phyloP scores from a whole-genome alignment of 768 basidiomycete genomes.

The Peribolospora baueri region DNA sequence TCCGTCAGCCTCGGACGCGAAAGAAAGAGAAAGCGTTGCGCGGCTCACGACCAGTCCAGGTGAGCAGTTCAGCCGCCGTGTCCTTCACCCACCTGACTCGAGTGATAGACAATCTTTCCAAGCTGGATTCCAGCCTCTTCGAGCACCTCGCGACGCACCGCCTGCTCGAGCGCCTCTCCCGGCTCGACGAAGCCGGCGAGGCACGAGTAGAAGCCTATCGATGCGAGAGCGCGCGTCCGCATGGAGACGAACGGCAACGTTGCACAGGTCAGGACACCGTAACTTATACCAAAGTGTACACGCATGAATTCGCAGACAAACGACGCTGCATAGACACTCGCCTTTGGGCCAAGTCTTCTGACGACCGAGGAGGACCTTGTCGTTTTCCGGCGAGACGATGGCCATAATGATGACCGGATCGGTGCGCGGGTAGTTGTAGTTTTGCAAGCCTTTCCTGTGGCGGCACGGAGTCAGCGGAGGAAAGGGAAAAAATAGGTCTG shows the following conservation, averaged over 20 bases:
- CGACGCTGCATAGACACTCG: background rate
- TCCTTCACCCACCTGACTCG: background rate
- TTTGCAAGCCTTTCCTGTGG: constrained; percentile 55
- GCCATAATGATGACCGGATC: constrained; percentile 47
- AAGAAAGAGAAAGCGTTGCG: no score
- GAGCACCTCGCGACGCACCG: constrained; percentile 76
- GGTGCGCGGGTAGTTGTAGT: constrained; percentile 30
- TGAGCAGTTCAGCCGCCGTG: background rate
- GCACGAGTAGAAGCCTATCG: constrained; percentile 45
- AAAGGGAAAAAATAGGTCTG: constrained; percentile 18
- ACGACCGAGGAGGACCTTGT: constrained; percentile 65
- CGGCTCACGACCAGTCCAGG: no score
- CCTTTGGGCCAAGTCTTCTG: constrained; percentile 30
- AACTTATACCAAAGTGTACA: constrained; percentile 13
- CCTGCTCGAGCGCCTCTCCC: constrained; percentile 81
- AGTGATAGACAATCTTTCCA: background rate
- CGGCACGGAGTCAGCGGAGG: constrained; percentile 2
- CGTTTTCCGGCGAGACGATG: constrained; percentile 49
- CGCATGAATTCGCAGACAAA: constrained; percentile 18
- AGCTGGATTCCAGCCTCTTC: constrained; percentile 39
- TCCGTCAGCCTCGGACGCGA: no score
- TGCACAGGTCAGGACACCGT: constrained; percentile 25
- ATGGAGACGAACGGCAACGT: constrained; percentile 29
- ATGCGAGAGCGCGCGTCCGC: no score
- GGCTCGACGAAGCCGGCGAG: constrained; percentile 87